Evolutionary conservation across 148 eudicot species (phyloP), one percentile per base, ranked within the genome.

Genomic region (Simmondsia chinensis): DNA sequence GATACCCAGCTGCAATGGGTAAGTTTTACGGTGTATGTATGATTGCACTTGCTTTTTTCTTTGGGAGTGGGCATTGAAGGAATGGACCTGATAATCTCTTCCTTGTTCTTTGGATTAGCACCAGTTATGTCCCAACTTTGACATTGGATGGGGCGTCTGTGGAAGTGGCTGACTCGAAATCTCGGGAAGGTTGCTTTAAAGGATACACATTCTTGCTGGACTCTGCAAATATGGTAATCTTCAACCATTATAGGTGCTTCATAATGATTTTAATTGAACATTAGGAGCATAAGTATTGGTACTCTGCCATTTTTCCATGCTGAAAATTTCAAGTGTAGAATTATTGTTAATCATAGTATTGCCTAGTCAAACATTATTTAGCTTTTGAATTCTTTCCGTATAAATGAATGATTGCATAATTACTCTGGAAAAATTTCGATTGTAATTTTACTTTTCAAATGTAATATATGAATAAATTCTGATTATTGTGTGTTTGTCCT

Each of bases 71-170:
- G n/a, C n/a, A n/a, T n/a, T n/a, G n/a, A n/a, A n/a, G 17, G 12
- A 12, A 33, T 27, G 16, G 3, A 7, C 16, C 6, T 25, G 37
- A 11, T 40, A 38, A 20, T 20, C 3, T 20, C 30, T 19, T 23
- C 14, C 34, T 15, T 54, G 48, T 20, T 10, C 43, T 8, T 26
- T 45, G 16, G 39, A 24, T 3, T 32, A 50, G 18, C 43, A 48
- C 28, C 74, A 91, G 97, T 44, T 78, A 86, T 66, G 57, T 74
- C 57, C 99, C 99, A 9, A 79, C 75, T 6, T 54, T 91, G 64
- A 69, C 54, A 30, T 38, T 86, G 65, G 83, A 91, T 65, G 95
- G 79, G 46, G 61, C 66, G 52, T 77, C 86, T 10, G 66, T 86
- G 48, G 75, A 66, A 52, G 71, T 79, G 39, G 70, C 75, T 17